phyloP scores from a whole-genome alignment of 345 rosid genomes.

The Eucalyptus guilfoylei region DNA sequence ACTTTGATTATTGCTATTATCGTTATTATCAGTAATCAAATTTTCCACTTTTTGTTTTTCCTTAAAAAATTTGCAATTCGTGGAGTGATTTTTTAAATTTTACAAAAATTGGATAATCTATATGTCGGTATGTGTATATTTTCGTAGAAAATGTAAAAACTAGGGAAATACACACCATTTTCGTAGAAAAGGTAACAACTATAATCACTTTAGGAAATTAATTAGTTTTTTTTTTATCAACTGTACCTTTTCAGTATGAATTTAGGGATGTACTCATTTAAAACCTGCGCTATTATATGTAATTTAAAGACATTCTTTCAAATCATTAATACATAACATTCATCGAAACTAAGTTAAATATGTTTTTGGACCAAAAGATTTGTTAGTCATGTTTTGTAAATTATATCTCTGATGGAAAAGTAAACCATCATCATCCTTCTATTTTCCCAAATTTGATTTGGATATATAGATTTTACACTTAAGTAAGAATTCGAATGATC shows the following conservation, averaged over 20 bases:
- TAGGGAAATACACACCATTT: neutral
- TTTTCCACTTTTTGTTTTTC: neutral
- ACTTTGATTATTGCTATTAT: neutral
- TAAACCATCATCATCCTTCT: neutral
- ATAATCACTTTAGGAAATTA: neutral
- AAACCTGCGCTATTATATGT: fast-evolving
- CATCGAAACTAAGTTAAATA: neutral
- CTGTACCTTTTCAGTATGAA: neutral
- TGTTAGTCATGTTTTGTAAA: neutral
- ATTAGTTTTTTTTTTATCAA: neutral
- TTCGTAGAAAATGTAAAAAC: neutral
- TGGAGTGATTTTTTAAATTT: neutral
- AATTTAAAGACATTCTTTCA: neutral
- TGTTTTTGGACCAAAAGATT: neutral
- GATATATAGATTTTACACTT: neutral
- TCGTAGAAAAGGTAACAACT: neutral
- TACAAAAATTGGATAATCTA: neutral
- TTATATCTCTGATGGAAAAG: fast-evolving
- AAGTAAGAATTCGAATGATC: fast-evolving
- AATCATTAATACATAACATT: neutral
- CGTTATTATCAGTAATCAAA: neutral
- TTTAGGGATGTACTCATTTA: neutral
- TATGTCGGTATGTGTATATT: neutral
- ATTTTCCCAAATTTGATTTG: neutral
- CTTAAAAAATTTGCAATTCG: neutral